Percentiles rank a stretch among this genome's conserved stretches.
phyloP scores from a whole-genome alignment of 73 alveolate species.

The Stentor roeselii region DNA sequence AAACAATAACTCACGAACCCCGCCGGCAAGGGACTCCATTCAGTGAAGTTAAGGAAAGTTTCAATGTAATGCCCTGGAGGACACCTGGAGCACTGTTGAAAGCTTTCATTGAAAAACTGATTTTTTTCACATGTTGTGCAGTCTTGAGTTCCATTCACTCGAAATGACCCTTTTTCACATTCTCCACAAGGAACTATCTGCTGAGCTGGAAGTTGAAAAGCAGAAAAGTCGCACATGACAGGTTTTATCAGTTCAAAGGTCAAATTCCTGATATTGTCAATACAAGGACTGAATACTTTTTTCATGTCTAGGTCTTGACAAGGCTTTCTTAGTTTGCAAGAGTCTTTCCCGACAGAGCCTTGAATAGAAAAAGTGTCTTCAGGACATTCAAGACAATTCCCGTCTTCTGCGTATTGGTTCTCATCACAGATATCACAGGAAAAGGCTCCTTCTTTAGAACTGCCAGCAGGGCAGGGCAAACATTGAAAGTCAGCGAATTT shows the following conservation, averaged over 20 bases:
- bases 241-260: not conserved
- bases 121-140: no score
- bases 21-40: not conserved
- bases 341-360: slow-evolving; percentile 5
- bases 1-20: not conserved
- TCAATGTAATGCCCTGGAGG: not conserved
- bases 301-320: not conserved
- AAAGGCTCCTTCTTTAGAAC: not conserved
- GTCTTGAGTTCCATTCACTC: no score
- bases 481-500: not conserved
- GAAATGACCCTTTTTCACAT: not conserved
- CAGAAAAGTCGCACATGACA: not conserved
- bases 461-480: not conserved
- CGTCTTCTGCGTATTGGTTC: not conserved
- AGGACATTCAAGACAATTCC: not conserved
- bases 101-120: no score
- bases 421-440: not conserved
- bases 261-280: not conserved
- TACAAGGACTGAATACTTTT: not conserved
- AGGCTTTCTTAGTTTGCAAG: not conserved
- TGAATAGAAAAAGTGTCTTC: not conserved
- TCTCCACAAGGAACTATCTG: not conserved
- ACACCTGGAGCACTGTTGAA: not conserved
- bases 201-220: not conserved
- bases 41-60: not conserved